Evolutionary conservation across 768 basidiomycete species (phyloP).

Genomic region (Antrodiella citrinella): DNA sequence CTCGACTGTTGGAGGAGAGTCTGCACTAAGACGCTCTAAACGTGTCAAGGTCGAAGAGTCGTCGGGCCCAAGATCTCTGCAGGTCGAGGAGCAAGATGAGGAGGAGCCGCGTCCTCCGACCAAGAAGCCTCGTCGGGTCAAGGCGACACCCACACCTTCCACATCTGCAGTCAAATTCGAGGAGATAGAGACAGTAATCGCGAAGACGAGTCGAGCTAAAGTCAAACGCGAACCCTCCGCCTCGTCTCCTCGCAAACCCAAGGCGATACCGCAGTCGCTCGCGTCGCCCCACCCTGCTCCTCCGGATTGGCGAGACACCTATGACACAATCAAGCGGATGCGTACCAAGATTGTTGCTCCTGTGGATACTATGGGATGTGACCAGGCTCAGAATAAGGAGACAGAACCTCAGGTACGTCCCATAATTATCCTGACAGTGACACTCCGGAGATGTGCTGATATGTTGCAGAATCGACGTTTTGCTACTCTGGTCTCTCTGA

Average conservation of each 20-base stretch:
- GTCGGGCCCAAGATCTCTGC: no score
- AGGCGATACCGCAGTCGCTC: constrained; percentile 45
- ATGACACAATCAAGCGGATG: constrained; percentile 71
- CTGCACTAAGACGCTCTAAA: constrained; percentile 9
- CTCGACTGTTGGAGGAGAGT: background rate
- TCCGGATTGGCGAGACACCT: constrained; percentile 57
- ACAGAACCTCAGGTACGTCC: constrained; percentile 52
- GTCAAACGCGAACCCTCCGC: constrained; percentile 2
- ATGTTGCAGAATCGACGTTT: constrained; percentile 64
- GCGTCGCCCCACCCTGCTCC: constrained; percentile 62
- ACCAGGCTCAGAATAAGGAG: constrained; percentile 57
- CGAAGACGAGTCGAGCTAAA: background rate
- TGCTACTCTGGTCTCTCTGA: constrained; percentile 81
- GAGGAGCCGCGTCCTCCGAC: constrained; percentile 9
- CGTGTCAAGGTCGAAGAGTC: constrained; percentile 14
- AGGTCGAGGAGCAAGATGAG: constrained; percentile 11
- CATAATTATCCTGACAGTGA: background rate
- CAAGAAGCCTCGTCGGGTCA: constrained; percentile 1
- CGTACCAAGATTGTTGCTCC: constrained; percentile 66
- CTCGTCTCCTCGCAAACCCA: constrained; percentile 42
- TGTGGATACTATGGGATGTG: constrained; percentile 90
- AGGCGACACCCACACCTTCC: background rate
- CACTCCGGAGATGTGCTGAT: background rate
- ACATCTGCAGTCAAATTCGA: background rate
- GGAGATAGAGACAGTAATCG: background rate